Base-by-base conservation (phyloP, 2,329 filamentous ascomycete species). In the Diaporthe caulivora region DNA sequence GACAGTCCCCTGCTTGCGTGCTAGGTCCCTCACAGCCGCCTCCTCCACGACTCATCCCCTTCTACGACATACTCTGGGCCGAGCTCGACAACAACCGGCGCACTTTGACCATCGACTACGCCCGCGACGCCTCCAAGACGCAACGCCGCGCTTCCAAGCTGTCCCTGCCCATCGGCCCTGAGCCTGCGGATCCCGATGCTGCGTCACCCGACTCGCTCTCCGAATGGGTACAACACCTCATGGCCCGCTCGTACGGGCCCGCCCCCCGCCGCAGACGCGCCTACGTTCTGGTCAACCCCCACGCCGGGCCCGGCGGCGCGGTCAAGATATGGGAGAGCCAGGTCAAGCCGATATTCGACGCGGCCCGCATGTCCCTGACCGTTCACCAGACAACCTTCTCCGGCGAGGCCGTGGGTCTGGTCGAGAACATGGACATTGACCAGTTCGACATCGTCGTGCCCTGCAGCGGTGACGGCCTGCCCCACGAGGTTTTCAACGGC, bases 401-500 rank as follows among this genome's bases (percentile, higher is more conserved):
- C 18, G 95, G 95, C 5, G 93, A 98, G 83, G 97, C 94, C 0
- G 87, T 92, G 1, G 92, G 94, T 26, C 92, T 98, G 74, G 92
- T 91, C 15, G 88, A 93, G 80, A 87, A 91, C 54, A 83, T 98
- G 64, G 94, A 98, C 79, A 88, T 97, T 37, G 90, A 95, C 62
- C 89, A 88, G 2, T 98, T 92, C 82, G 97, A 99, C 83, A 92
- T 95, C 11, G 89, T 98, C 18, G 91, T 96, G 34, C 94, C 94
- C 75, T 97, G 95, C 80, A 98, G 96, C 0, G 97, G 97, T 6
- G 97, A 99, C 78, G 97, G 97, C 13, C 87, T 98, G 51, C 93
- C 95, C 0, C 93, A 98, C 81, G 97, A 99, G 83, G 93, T 98
- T 11, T 98, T 98, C 86, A 98, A 99, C 80, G 97, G 97, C 0